Evolutionary conservation across 441 rosid species (phyloP).

Genomic region (Breynia disticha): DNA sequence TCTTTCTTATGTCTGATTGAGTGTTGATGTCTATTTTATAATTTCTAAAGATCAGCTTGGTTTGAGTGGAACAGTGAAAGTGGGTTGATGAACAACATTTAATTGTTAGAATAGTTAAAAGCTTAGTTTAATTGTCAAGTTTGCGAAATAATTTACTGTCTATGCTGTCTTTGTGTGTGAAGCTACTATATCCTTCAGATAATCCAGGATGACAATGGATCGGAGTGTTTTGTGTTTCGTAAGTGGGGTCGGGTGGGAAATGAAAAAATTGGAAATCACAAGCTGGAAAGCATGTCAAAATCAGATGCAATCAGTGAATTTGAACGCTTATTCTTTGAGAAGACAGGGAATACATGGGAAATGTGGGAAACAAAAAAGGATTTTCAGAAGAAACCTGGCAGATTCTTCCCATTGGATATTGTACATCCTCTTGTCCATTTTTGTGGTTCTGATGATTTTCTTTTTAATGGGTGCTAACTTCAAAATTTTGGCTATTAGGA

Average conservation of each 20-base stretch:
- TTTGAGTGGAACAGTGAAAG: no score
- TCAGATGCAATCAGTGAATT: conserved; percentile 71
- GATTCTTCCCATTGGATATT: conserved; percentile 85
- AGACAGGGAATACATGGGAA: conserved; percentile 93
- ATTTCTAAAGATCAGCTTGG: no score
- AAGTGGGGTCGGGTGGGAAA: conserved; percentile 98
- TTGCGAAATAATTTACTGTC: neutral
- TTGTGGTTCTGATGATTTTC: neutral
- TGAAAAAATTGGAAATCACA: conserved; percentile 72
- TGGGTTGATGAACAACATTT: no score
- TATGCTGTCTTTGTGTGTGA: conserved; percentile 8
- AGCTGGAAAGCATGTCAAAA: conserved; percentile 67
- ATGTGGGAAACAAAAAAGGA: conserved; percentile 74
- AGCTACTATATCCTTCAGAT: conserved; percentile 93
- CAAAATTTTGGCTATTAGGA: conserved; percentile 41
- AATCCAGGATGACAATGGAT: conserved; percentile 77
- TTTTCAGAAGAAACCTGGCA: conserved; percentile 82
- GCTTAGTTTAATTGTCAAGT: no score
- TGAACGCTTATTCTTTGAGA: conserved; percentile 71
- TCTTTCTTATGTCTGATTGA: neutral
- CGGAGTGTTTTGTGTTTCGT: conserved; percentile 69
- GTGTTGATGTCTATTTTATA: neutral
- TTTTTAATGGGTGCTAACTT: conserved; percentile 4
- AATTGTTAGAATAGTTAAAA: no score
- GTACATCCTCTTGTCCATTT: conserved; percentile 22